A percentile compares a stretch with the other conserved stretches of the same genome.
These are phyloP conservation scores for Suhomyces sp. DNA, from an alignment of 805 yeast genomes.

Conservation along the genomic window DNA sequence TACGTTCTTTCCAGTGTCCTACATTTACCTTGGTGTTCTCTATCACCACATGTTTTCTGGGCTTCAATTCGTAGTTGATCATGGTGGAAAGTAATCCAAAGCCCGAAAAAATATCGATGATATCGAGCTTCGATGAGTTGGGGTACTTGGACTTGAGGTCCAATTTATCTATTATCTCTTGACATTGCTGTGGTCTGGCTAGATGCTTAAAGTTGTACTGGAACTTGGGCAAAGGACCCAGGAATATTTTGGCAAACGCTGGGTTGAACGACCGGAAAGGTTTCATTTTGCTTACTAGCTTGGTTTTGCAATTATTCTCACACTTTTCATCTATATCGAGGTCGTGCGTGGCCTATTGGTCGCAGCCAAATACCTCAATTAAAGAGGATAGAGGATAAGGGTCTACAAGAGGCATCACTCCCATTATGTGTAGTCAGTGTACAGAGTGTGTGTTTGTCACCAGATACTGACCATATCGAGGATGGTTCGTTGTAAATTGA, in stretches of 20 bases:
- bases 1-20: slow-evolving; percentile 26
- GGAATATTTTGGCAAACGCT: slow-evolving; percentile 20
- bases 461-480: background rate
- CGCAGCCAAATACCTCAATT: background rate
- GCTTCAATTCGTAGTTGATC: slow-evolving; percentile 58
- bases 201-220: slow-evolving; percentile 26
- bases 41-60: slow-evolving; percentile 60
- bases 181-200: slow-evolving; percentile 23
- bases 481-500: no score
- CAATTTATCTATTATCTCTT: slow-evolving; percentile 46
- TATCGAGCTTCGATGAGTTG: slow-evolving; percentile 39
- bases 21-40: slow-evolving; percentile 43
- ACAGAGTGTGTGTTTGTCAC: background rate
- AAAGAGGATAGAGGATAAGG: no score
- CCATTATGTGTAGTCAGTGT: no score
- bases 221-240: slow-evolving; percentile 15
- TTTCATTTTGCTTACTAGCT: background rate
- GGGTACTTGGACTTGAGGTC: slow-evolving; percentile 36
- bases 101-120: slow-evolving; percentile 61
- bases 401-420: no score
- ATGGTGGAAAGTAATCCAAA: slow-evolving; percentile 59
- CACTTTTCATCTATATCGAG: background rate
- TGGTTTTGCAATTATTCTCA: background rate
- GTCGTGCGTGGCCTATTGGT: background rate
- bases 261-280: slow-evolving; percentile 25